A percentile compares a stretch with the other conserved stretches of the same genome.
Evolutionary conservation across 1,139 yeast genomes (phyloP).

Genomic region (Tardiomyces blankii): DNA sequence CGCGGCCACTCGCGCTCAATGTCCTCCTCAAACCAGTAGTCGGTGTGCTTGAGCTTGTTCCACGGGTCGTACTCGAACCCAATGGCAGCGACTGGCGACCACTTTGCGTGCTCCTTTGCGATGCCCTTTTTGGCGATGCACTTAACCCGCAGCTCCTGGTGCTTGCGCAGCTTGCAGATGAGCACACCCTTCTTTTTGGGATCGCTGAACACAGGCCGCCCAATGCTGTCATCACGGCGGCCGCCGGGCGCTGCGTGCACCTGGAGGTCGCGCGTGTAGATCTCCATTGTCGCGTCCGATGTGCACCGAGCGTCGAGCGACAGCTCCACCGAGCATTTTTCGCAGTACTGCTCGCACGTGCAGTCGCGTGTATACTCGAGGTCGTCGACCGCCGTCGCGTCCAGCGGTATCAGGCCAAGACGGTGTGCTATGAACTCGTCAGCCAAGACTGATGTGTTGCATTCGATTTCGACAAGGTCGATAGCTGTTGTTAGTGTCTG

Average conservation of each 20-base stretch:
- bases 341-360: conserved; percentile 96
- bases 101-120: conserved; percentile 96
- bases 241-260: conserved; percentile 35
- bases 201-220: conserved; percentile 79
- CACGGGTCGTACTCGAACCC: conserved; percentile 99
- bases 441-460: conserved; percentile 88
- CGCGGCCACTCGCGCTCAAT: conserved; percentile 90
- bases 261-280: conserved; percentile 72
- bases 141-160: conserved; percentile 78
- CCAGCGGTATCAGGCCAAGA: conserved; percentile 81
- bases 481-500: conserved; percentile 44
- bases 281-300: conserved; percentile 77
- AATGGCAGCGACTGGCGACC: conserved; percentile 97
- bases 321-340: conserved; percentile 82
- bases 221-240: conserved; percentile 31
- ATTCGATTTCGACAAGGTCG: conserved; percentile 89
- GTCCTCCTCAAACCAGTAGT: conserved; percentile 90
- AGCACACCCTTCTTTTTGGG: conserved; percentile 71
- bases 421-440: conserved; percentile 95
- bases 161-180: conserved; percentile 82
- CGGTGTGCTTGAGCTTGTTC: conserved; percentile 93
- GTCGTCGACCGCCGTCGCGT: conserved; percentile 68
- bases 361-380: conserved; percentile 77
- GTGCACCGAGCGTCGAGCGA: conserved; percentile 82
- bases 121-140: conserved; percentile 98